Evolutionary conservation across 192 early-diverging fungal species (phyloP).

Genomic region (Backusella sp.): DNA sequence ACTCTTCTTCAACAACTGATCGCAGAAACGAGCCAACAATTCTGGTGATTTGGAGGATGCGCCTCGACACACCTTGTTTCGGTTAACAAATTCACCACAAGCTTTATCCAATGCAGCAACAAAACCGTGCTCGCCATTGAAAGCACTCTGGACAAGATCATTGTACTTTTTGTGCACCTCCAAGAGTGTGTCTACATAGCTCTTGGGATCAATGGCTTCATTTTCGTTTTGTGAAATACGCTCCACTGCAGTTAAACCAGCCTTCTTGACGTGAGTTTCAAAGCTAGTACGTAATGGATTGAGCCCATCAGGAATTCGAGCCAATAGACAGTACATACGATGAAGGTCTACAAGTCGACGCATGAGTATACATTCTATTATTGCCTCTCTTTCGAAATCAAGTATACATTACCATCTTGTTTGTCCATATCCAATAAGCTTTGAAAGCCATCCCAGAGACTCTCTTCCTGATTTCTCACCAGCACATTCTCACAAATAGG

Average conservation of each 20-base stretch:
- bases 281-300: conserved; percentile 77
- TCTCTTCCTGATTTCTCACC: conserved; percentile 80
- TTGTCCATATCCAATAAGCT: conserved; percentile 85
- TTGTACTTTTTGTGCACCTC: conserved; percentile 86
- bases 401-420: conserved; percentile 51
- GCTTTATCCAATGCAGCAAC: conserved; percentile 91
- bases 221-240: conserved; percentile 36
- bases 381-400: not conserved
- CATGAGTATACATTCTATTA: not conserved
- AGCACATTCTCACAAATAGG: conserved; percentile 82
- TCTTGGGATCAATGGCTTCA: conserved; percentile 61
- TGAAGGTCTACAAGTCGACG: conserved; percentile 54
- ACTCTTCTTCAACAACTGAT: conserved; percentile 85
- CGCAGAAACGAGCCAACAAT: conserved; percentile 87
- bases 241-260: conserved; percentile 78
- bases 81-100: conserved; percentile 92
- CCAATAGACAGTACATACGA: conserved; percentile 67
- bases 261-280: conserved; percentile 73
- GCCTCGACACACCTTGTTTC: conserved; percentile 77
- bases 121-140: conserved; percentile 83
- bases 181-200: conserved; percentile 87
- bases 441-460: conserved; percentile 89
- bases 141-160: conserved; percentile 73
- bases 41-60: conserved; percentile 78
- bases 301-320: conserved; percentile 80